Conservation (phyloP, 441 rosid species). For the Oxalis stricta region DNA sequence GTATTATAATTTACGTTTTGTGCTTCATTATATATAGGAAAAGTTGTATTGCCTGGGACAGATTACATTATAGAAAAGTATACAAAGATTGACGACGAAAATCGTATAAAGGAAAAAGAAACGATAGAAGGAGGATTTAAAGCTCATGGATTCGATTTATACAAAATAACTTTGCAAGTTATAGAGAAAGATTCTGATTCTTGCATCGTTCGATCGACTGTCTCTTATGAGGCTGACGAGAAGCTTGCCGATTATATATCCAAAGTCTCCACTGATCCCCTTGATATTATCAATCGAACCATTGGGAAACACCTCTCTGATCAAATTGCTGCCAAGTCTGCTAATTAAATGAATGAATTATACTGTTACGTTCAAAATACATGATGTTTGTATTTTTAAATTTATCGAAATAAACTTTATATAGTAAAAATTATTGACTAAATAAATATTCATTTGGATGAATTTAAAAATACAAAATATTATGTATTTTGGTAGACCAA, state of each 20-base stretch:
- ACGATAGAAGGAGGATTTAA: conserved; percentile 18
- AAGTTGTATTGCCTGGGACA: too few relatives aligned
- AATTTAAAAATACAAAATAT: too few relatives aligned
- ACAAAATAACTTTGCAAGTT: conserved; percentile 6
- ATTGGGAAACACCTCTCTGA: conserved; percentile 5
- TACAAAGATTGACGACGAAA: conserved; percentile 21
- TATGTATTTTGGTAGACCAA: too few relatives aligned
- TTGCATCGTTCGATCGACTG: conserved; percentile 5
- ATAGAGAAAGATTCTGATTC: conserved; percentile 14
- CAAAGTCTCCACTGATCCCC: conserved; percentile 7
- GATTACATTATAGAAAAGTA: conserved; percentile 19
- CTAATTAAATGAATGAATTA: too few relatives aligned
- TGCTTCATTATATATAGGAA: too few relatives aligned
- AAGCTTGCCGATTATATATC: conserved; percentile 7
- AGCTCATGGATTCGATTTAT: conserved; percentile 11
- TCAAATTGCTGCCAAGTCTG: background rate
- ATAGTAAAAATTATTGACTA: too few relatives aligned
- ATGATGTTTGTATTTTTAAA: too few relatives aligned
- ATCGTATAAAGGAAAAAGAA: conserved; percentile 28
- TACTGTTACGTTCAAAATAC: too few relatives aligned
- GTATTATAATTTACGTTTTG: too few relatives aligned
- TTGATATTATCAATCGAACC: conserved; percentile 10
- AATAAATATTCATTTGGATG: too few relatives aligned
- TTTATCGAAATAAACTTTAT: too few relatives aligned
- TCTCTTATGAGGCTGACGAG: conserved; percentile 15